Percentiles rank a stretch among this genome's conserved stretches.
Conservation (phyloP, 2,329 filamentous ascomycete genomes). For the Myriosclerotinia curreyana region DNA sequence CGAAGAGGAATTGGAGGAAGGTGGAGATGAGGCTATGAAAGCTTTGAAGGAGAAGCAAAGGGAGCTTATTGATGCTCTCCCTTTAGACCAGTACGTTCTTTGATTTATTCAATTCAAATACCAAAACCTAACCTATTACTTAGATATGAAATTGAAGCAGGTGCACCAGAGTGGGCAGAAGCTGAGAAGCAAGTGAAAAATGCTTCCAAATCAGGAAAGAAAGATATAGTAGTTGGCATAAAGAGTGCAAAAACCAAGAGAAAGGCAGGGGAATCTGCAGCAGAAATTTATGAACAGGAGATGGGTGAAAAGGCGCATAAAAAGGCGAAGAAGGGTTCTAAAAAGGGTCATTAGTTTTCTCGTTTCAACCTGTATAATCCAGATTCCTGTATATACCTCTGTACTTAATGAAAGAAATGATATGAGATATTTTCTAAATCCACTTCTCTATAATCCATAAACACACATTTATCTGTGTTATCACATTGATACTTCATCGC, state of each 20-base stretch:
- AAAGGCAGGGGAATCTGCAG: constrained; percentile 61
- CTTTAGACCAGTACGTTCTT: constrained; percentile 72
- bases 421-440: not conserved
- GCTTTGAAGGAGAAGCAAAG: constrained; percentile 76
- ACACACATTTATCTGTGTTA: not conserved
- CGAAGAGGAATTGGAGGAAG: constrained; percentile 81
- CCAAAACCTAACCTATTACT: constrained; percentile 29
- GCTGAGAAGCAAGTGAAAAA: constrained; percentile 72
- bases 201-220: constrained; percentile 53
- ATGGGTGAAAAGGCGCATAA: constrained; percentile 53
- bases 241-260: constrained; percentile 75
- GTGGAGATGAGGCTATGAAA: constrained; percentile 69
- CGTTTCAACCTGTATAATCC: constrained; percentile 8
- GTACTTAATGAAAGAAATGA: constrained; percentile 17
- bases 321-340: constrained; percentile 51
- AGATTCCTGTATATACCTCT: constrained; percentile 16
- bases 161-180: constrained; percentile 60
- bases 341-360: constrained; percentile 30
- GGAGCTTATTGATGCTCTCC: constrained; percentile 84
- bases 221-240: constrained; percentile 70
- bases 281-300: constrained; percentile 61
- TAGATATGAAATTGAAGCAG: constrained; percentile 64
- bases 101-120: constrained; percentile 2
- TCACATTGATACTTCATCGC: not conserved
- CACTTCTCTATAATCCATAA: not conserved